Base-by-base conservation (phyloP, 2,329 filamentous ascomycete species). In the Cladophialophora psammophila region DNA sequence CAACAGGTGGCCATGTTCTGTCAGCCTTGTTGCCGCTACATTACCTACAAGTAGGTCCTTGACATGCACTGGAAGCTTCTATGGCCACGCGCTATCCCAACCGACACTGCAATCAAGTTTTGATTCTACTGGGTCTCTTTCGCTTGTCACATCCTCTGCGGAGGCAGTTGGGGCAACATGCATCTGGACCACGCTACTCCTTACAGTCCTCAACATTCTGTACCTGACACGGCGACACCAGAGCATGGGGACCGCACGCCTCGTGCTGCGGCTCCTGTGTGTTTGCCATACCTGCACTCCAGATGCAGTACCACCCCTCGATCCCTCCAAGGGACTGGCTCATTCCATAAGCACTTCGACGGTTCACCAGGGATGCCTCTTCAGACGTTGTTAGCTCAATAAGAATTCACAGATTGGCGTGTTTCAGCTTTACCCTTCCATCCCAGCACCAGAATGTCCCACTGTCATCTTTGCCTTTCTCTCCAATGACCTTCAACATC, bases 361-460 rank as follows among this genome's bases (percentile, higher is more conserved):
- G 18, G 10, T 20, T 71, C 48, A 71, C 69, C 69, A 71, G n/a
- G 69, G 69, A 62, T 71, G 64, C 55, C 65, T 48, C 69, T 71
- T 32, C 9, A 53, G n/a, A 60, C 8, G 56, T 34, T 18, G 55
- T 65, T 60, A 69, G 60, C 20, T 20, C 7, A 18, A 26, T 26
- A 50, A 20, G 26, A 40, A 15, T 32, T 40, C 34, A 7, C 18
- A 26, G 9, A 12, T n/a, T 18, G 20, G 20, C 12, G 45, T n/a
- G 3, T 31, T 6, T 12, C 36, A 48, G n/a, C 65, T 64, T 50
- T 67, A 84, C 83, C 75, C 83, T 80, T 60, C 84, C 80, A 70
- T 86, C 81, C 78, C 81, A 87, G 6, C 84, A 85, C 84, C 84
- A 86, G 68, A 86, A 87, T 1, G 83, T 86, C 3, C 84, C 85